Conservation (phyloP, 208 protist species). For the Leishmania aethiopica region DNA sequence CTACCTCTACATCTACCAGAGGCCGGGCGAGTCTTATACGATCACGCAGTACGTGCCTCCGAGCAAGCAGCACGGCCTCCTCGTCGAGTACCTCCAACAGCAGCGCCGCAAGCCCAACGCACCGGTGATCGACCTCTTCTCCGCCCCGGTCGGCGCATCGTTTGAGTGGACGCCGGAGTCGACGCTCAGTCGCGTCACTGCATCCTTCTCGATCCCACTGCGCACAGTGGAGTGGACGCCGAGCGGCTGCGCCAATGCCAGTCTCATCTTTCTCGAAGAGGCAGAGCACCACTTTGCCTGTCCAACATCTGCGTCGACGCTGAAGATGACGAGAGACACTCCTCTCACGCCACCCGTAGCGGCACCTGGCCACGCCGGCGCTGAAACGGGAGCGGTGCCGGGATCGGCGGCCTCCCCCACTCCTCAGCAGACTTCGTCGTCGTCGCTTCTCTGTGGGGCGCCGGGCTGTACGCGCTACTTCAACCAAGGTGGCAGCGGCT, state of each 20-base stretch:
- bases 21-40: slow-evolving; percentile 27
- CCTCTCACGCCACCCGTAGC: neutral
- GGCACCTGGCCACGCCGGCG: neutral
- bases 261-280: slow-evolving; percentile 23
- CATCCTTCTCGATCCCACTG: slow-evolving; percentile 28
- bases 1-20: slow-evolving; percentile 43
- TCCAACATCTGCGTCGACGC: neutral
- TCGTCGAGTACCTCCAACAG: slow-evolving; percentile 21
- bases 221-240: slow-evolving; percentile 21
- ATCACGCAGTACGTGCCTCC: slow-evolving; percentile 40
- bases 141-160: slow-evolving; percentile 3
- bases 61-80: slow-evolving; percentile 21
- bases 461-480: slow-evolving; percentile 36
- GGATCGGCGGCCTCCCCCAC: neutral
- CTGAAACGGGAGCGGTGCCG: neutral
- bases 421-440: neutral
- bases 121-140: slow-evolving; percentile 26
- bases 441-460: neutral
- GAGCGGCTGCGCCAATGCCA: slow-evolving; percentile 8
- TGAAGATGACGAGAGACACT: neutral
- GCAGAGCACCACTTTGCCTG: slow-evolving; percentile 15
- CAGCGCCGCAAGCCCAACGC: slow-evolving; percentile 8
- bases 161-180: slow-evolving; percentile 29
- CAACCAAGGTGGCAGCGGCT: slow-evolving; percentile 51
- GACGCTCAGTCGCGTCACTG: slow-evolving; percentile 17